Evolutionary conservation across 768 basidiomycete genomes (phyloP).

Genomic region (Serendipita vermifera): DNA sequence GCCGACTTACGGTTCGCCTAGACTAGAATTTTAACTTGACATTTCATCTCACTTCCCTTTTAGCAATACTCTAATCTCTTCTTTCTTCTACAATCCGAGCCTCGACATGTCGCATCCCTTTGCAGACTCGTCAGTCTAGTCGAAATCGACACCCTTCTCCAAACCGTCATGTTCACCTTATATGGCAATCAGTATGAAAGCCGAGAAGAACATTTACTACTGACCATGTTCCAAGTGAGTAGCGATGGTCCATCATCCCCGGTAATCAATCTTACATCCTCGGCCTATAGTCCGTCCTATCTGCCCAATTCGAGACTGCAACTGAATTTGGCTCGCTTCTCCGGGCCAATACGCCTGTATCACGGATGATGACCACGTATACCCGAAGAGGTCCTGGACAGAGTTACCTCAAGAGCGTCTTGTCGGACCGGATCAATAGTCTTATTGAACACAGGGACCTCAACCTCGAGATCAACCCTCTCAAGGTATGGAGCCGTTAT

Average conservation of each 20-base stretch:
- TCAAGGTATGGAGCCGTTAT: slow-evolving; percentile 63
- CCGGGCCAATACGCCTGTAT: slow-evolving; percentile 97
- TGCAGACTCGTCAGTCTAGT: slow-evolving; percentile 91
- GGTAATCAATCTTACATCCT: not conserved
- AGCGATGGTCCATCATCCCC: not conserved
- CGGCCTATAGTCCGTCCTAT: slow-evolving; percentile 68
- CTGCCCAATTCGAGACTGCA: slow-evolving; percentile 97
- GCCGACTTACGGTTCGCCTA: slow-evolving; percentile 42
- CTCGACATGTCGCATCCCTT: slow-evolving; percentile 89
- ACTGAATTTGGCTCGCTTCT: slow-evolving; percentile 98
- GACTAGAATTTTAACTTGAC: not conserved
- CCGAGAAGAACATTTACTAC: slow-evolving; percentile 90
- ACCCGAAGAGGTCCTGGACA: slow-evolving; percentile 97
- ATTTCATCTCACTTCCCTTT: not conserved
- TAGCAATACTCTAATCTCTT: slow-evolving; percentile 97
- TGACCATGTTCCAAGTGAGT: slow-evolving; percentile 81
- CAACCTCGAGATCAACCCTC: slow-evolving; percentile 96
- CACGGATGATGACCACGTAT: slow-evolving; percentile 99
- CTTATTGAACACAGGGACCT: slow-evolving; percentile 99
- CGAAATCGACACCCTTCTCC: slow-evolving; percentile 96
- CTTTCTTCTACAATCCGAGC: slow-evolving; percentile 96
- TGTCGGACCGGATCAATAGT: slow-evolving; percentile 96
- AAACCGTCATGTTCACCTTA: slow-evolving; percentile 99
- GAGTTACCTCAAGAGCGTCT: slow-evolving; percentile 92
- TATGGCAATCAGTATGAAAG: slow-evolving; percentile 99